Evolutionary conservation across 2,329 filamentous ascomycete species (phyloP).

Genomic region (Tympanopsis confertula): DNA sequence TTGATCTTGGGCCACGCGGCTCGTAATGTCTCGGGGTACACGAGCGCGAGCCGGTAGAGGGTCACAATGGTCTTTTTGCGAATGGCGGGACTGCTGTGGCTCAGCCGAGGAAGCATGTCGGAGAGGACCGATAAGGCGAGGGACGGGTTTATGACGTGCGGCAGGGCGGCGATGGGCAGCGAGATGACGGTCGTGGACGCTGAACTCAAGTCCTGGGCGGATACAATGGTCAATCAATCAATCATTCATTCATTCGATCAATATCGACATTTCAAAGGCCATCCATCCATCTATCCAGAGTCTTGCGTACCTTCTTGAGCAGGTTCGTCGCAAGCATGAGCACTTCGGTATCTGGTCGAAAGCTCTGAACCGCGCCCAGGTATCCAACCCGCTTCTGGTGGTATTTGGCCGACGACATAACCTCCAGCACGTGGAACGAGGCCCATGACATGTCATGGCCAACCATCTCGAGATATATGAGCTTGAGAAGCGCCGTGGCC

Average conservation of each 20-base stretch:
- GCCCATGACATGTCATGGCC: conserved; percentile 99
- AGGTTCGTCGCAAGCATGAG: conserved; percentile 95
- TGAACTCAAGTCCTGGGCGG: conserved; percentile 56
- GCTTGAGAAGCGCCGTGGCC: conserved; percentile 85
- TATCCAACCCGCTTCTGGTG: conserved; percentile 93
- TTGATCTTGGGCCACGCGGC: conserved; percentile 97
- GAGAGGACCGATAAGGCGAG: conserved; percentile 84
- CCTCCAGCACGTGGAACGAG: conserved; percentile 93
- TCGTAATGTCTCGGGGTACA: conserved; percentile 89
- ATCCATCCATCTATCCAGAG: no score
- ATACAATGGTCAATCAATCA: conserved; percentile 2
- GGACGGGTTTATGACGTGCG: conserved; percentile 85
- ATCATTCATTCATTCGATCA: background rate
- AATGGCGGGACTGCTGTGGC: conserved; percentile 73
- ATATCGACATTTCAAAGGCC: conserved; percentile 4
- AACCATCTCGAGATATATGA: conserved; percentile 98
- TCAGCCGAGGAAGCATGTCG: conserved; percentile 76
- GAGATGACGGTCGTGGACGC: conserved; percentile 67
- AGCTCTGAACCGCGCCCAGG: conserved; percentile 88
- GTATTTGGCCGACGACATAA: conserved; percentile 95
- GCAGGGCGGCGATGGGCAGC: conserved; percentile 78
- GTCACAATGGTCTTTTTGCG: conserved; percentile 95
- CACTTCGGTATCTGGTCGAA: conserved; percentile 88
- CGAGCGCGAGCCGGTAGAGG: conserved; percentile 80
- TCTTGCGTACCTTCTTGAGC: conserved; percentile 69